Percentiles rank a stretch among this genome's conserved stretches.
Evolutionary conservation across 768 basidiomycete genomes (phyloP).

Genomic region (Coprinopsis cinerea): DNA sequence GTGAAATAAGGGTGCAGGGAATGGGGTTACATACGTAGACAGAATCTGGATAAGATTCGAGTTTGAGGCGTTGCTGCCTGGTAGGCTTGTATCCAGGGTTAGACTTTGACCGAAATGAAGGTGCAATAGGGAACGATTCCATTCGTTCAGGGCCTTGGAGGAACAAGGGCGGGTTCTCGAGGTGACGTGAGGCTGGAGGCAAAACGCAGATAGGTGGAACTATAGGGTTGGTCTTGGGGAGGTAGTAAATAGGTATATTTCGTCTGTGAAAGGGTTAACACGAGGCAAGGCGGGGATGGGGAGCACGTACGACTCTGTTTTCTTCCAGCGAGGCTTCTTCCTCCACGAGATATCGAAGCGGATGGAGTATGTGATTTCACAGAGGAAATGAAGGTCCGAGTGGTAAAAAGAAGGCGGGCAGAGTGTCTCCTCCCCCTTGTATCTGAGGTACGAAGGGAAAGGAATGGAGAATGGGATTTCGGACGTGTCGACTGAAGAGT

Average conservation of each 20-base stretch:
- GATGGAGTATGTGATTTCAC: constrained; percentile 8
- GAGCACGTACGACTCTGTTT: constrained; percentile 2
- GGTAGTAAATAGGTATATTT: constrained; percentile 33
- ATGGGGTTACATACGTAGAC: constrained; percentile 21
- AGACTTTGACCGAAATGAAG: constrained; percentile 6
- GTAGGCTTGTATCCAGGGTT: constrained; percentile 2
- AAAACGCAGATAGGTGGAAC: constrained; percentile 27
- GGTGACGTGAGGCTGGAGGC: constrained; percentile 20
- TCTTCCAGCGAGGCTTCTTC: constrained; percentile 1
- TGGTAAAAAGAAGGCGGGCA: constrained; percentile 9
- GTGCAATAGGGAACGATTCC: constrained; percentile 19
- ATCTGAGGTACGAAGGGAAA: not conserved
- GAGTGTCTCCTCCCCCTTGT: not conserved
- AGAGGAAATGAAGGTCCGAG: constrained; percentile 3
- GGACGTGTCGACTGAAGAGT: constrained; percentile 9
- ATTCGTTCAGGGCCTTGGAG: constrained; percentile 26
- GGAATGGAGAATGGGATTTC: constrained; percentile 27
- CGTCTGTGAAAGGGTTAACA: constrained; percentile 14
- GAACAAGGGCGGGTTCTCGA: constrained; percentile 15
- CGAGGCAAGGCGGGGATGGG: too few relatives aligned
- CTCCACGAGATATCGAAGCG: constrained; percentile 5
- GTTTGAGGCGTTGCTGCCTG: not conserved
- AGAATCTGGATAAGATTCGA: constrained; percentile 15
- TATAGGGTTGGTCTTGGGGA: constrained; percentile 36
- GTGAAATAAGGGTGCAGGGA: not conserved